phyloP scores from a whole-genome alignment of 306 rosid genomes.

The Acacia crassicarpa region DNA sequence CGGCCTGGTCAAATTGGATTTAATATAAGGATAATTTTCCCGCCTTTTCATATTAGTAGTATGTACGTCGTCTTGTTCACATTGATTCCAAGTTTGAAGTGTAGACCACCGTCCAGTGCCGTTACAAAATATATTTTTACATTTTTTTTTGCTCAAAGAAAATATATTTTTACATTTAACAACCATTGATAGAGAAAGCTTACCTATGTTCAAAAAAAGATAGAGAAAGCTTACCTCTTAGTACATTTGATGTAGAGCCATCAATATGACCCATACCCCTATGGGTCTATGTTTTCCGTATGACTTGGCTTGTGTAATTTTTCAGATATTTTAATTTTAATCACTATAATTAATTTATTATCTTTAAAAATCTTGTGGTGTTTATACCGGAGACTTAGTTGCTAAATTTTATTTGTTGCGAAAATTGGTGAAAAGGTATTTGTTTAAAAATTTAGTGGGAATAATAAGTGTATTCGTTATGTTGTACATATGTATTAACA shows the following conservation, averaged over 20 bases:
- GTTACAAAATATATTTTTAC: neutral
- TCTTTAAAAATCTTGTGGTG: no score
- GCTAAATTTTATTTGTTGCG: no score
- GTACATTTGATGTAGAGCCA: neutral
- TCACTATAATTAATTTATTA: neutral
- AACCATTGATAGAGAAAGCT: neutral
- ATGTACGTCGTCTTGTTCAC: neutral
- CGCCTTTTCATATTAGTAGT: neutral
- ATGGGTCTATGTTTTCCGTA: no score
- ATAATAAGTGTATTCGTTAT: no score
- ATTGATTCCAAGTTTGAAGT: neutral
- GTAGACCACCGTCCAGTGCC: no score
- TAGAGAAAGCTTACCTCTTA: neutral
- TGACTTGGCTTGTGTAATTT: neutral
- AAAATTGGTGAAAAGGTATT: no score
- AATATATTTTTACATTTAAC: neutral
- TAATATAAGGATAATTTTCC: neutral
- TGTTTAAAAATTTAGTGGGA: no score
- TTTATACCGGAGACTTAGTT: no score
- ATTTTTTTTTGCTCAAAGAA: no score
- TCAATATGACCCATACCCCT: no score
- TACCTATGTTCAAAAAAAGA: no score
- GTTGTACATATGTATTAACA: no score
- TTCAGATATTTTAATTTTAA: neutral
- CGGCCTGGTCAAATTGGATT: neutral